Conservation (phyloP, 225 moss, liverwort and hornwort species). For the Antitrichia curtipendula region DNA sequence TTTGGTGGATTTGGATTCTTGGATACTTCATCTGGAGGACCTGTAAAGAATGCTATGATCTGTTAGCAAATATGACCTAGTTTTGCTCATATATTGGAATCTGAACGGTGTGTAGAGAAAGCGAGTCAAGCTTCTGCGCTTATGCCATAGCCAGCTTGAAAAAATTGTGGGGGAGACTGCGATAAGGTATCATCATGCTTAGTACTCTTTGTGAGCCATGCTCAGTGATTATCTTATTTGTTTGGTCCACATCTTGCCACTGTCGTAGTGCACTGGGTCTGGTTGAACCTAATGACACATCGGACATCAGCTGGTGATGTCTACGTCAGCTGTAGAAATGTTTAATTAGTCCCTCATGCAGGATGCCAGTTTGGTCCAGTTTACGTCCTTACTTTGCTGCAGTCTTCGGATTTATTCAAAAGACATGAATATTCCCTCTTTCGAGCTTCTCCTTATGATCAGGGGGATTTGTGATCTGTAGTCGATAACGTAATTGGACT, state of each 20-base stretch:
- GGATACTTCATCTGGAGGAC: neutral
- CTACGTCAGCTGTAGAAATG: neutral
- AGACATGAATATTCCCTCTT: neutral
- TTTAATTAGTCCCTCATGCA: neutral
- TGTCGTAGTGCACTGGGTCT: neutral
- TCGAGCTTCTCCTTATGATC: neutral
- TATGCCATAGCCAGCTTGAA: constrained; percentile 84
- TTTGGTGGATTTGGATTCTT: neutral
- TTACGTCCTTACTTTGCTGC: neutral
- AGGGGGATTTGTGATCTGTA: neutral
- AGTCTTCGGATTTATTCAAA: neutral
- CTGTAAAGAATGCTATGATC: neutral
- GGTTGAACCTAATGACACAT: neutral
- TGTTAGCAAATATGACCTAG: neutral
- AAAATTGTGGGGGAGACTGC: constrained; percentile 36
- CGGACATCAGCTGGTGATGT: neutral
- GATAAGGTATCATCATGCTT: constrained; percentile 13
- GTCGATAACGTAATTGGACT: neutral
- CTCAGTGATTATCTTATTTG: neutral
- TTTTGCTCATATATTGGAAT: neutral
- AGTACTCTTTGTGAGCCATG: neutral
- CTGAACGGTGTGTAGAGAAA: constrained; percentile 39
- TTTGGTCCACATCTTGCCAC: neutral
- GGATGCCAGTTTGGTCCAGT: neutral
- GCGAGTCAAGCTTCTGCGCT: constrained; percentile 64